Evolutionary conservation across 345 rosid genomes (phyloP), one percentile per base, ranked within the genome.

Genomic region (Citrus hindsii): DNA sequence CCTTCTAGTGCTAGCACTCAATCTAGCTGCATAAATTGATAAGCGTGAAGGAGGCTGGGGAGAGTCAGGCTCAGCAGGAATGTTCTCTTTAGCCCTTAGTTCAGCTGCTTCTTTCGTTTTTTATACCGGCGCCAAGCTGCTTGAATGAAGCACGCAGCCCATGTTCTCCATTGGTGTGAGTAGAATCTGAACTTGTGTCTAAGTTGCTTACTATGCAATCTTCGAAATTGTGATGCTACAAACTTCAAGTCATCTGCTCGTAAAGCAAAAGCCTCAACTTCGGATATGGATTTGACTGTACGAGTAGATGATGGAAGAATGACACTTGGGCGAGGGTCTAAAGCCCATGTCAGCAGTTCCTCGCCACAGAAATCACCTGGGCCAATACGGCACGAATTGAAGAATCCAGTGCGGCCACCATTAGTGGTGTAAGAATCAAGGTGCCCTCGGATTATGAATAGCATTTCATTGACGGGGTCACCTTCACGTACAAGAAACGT

Each of bases 281-380:
- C 99, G 1, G 88, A 88, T 18, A 93, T 80, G 53, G 99, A 90
- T 69, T 89, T 91, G 28, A 89, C 97, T 0, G 98, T 89, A 7
- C 98, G 87, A 32, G 97, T 95, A 18, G 98, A 95, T 3, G 91
- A 90, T 21, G 96, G 98, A 40, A 92, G 88, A 76, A 87, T 86
- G 65, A 86, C 85, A 25, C 85, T 84, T 1, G 88, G 94, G 27
- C 93, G 87, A 4, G 98, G 96, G 78, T 93, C 94, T 75, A 92
- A 60, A 3, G 99, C 94, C 96, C 98, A 95, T 16, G 98, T 93
- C 61, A 95, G 85, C 77, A 95, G 77, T 65, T 95, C 99, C 81
- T 95, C 98, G 0, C 99, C 98, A 1, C 97, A 93, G 77, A 95
- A 95, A 68, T 95, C 96, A 1, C 99, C 97, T 0, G 96, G 97